Evolutionary conservation across 129 eudicot genomes (phyloP), one percentile per base, ranked within the genome.

Genomic region (Pittosporum tobira): DNA sequence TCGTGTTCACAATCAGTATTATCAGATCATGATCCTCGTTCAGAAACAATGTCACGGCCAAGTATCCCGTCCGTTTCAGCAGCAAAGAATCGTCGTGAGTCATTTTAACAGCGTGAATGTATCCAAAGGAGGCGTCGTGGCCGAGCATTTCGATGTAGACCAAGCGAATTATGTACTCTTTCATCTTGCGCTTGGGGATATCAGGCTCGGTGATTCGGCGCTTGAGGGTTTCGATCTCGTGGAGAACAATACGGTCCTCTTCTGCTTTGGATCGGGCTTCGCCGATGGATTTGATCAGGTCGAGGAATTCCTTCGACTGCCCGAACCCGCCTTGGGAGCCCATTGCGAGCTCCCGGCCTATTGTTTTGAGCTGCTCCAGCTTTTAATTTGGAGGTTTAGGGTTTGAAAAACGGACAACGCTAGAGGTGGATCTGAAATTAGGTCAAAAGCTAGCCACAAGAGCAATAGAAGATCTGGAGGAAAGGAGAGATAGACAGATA

Each of bases 321-420:
- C 84, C 81, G 55, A 87, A 93, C 1, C 88, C 85, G 36, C 89
- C 94, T 64, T 90, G 95, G 81, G 99, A 86, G 84, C 89, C 79
- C 96, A 93, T 87, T 25, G 99, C 93, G 72, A 93, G 99, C 93
- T 93, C 99, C 79, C 99, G 52, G 0, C 99, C 99, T 57, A 93
- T 84, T 13, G 91, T 87, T 61, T 87, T 81, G 44, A 93, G 65
- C 68, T 93, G 99, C 94, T 93, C 99, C 99, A 93, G 71, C 25
- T 70, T 79, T 45, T 52, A 36, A 57, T 48, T 57, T 4, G 43
- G 27, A 19, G 72, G 59, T 68, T 76, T 36, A 37, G 51, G 42
- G 43, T 59, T 59, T 46, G 60, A 15, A 26, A 26, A 14, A 2
- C 23, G 22, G 19, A 21, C 2, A 24, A 49, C 19, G 22, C 12